Evolutionary conservation across 2,329 filamentous ascomycete genomes (phyloP), one percentile per base, ranked within the genome.

Genomic region (Penicillium sp.): DNA sequence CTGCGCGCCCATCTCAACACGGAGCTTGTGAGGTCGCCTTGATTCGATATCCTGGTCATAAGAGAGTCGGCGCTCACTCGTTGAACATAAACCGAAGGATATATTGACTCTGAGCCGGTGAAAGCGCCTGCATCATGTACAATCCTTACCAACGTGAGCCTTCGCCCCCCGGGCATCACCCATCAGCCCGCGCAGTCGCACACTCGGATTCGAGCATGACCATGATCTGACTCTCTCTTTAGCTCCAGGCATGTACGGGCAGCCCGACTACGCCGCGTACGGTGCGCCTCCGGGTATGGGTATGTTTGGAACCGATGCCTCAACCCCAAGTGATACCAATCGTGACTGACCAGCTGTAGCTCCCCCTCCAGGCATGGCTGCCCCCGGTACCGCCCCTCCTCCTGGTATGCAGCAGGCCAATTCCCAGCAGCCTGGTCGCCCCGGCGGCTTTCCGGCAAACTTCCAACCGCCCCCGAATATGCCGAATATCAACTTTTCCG

Each of bases 401-500:
- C 88, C 88, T 53, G 89, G 89, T 72, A 83, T 92, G 73, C 86
- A 88, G 69, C 87, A 88, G 78, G 79, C 84, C 67, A 89, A 83
- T 72, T 79, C 80, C 69, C 81, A 86, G 64, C 88, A 89, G 77
- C 82, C 88, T 76, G 89, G 86, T 76, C 86, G 89, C 78, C 89
- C 89, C 70, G 89, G 83, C 72, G 86, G 84, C 66, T 85, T 95
- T 58, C 90, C 90, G 56, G 78, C 86, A 53, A 90, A 85, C 72
- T 96, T 96, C 74, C 89, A 95, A 77, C 85, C 90, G 44, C 92
- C 92, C 9, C 79, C 89, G 45, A 96, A 94, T 69, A 89, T 96
- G 81, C 91, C 92, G 46, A 95, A 95, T 71, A 96, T 99, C 79
- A 96, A 99, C 77, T 96, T 97, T 78, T 95, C 89, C 66, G 94